These are phyloP conservation scores for Chalciporus pseudorubinellus DNA, from an alignment of 768 basidiomycete genomes.

Conservation along the genomic window DNA sequence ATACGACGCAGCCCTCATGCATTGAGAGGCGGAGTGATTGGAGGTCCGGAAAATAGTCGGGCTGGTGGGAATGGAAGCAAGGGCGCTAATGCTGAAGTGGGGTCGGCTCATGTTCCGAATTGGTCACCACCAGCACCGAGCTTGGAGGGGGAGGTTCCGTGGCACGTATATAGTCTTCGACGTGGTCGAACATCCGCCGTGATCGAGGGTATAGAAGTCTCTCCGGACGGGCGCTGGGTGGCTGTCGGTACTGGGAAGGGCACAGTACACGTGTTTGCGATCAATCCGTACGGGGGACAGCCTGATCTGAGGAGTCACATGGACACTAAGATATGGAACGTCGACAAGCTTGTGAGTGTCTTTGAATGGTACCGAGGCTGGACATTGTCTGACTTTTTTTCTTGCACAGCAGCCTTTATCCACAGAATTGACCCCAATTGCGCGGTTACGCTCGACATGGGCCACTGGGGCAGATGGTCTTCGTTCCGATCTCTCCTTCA, in stretches of 20 bases:
- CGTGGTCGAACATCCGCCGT: conserved; percentile 70
- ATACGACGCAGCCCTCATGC: conserved; percentile 29
- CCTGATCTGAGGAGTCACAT: conserved; percentile 62
- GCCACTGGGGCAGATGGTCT: conserved; percentile 27
- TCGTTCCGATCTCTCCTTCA: conserved; percentile 50
- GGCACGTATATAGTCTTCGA: conserved; percentile 65
- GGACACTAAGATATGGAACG: conserved; percentile 56
- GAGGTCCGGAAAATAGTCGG: neutral
- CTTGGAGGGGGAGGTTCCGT: conserved; percentile 31
- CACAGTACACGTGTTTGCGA: conserved; percentile 70
- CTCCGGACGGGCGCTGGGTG: conserved; percentile 61
- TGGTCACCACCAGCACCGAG: conserved; percentile 1
- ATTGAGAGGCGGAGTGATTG: conserved; percentile 12
- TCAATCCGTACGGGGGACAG: conserved; percentile 74
- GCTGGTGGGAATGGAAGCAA: conserved; percentile 1
- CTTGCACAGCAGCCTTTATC: conserved; percentile 46
- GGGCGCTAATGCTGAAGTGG: conserved; percentile 1
- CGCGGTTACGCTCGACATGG: conserved; percentile 46
- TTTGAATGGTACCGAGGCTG: neutral
- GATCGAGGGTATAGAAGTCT: conserved; percentile 47
- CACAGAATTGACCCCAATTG: conserved; percentile 55
- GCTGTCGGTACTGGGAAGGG: conserved; percentile 64
- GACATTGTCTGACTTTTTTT: neutral
- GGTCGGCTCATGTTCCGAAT: neutral
- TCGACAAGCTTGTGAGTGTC: conserved; percentile 41